Conservation (phyloP, 805 yeast species). For the Metschnikowia cerradonensis region DNA sequence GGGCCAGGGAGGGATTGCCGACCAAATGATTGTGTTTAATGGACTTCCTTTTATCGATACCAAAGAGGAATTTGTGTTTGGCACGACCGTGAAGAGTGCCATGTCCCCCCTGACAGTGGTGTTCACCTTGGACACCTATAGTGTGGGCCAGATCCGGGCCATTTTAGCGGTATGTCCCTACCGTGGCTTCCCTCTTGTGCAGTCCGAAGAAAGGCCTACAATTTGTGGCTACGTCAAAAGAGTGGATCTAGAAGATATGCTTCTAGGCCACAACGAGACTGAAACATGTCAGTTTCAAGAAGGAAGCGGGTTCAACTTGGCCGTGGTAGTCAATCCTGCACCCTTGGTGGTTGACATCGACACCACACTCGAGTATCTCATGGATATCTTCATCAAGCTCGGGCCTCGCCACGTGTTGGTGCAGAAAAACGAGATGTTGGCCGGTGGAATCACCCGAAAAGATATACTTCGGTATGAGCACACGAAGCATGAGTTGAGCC, state of each 20-base stretch:
- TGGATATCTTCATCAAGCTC: conserved; percentile 66
- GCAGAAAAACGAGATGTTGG: conserved; percentile 54
- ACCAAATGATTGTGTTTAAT: conserved; percentile 84
- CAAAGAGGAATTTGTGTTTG: conserved; percentile 61
- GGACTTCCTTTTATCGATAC: conserved; percentile 80
- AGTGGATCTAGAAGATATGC: conserved; percentile 28
- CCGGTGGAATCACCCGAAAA: conserved; percentile 81
- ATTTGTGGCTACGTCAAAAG: conserved; percentile 46
- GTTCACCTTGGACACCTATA: conserved; percentile 30
- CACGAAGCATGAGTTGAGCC: conserved; percentile 26
- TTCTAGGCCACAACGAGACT: conserved; percentile 7
- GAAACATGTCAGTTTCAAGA: conserved; percentile 17
- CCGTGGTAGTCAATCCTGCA: conserved; percentile 41
- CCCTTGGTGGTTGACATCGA: conserved; percentile 57
- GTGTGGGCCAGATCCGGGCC: conserved; percentile 28
- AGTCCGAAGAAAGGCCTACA: conserved; percentile 31
- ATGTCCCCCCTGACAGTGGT: conserved; percentile 49
- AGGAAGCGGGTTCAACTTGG: conserved; percentile 21
- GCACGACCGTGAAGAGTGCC: conserved; percentile 47
- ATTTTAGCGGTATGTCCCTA: conserved; percentile 32
- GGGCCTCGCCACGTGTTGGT: conserved; percentile 78
- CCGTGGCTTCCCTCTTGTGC: conserved; percentile 54
- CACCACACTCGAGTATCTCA: conserved; percentile 55
- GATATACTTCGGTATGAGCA: conserved; percentile 68
- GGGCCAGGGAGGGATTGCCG: conserved; percentile 89